phyloP scores from a whole-genome alignment of 306 rosid genomes.

The Cicer judaicum region DNA sequence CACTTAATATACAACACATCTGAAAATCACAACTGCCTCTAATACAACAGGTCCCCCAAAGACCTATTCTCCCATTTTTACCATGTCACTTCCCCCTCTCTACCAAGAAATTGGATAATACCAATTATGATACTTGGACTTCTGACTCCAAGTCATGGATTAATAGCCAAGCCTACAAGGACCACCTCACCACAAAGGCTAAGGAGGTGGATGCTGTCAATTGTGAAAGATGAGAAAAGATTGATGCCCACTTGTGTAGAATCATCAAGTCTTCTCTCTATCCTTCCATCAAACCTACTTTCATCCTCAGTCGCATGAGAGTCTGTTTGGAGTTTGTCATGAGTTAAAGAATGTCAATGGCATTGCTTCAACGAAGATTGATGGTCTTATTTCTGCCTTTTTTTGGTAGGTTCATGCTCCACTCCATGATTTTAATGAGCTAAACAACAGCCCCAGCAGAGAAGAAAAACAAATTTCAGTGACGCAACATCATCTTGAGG shows the following conservation, averaged over 20 bases:
- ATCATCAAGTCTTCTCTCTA: background rate
- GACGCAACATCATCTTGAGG: no score
- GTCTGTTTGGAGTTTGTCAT: no score
- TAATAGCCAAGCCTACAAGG: background rate
- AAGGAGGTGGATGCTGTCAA: background rate
- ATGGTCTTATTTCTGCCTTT: no score
- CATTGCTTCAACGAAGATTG: no score
- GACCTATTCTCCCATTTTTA: background rate
- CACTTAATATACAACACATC: no score
- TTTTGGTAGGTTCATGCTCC: no score
- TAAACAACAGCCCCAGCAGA: no score
- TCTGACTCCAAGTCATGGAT: background rate
- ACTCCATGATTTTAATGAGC: no score
- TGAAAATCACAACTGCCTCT: background rate
- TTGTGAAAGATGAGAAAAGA: background rate
- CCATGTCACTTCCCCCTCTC: background rate
- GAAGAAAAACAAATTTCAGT: no score
- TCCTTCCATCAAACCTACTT: background rate
- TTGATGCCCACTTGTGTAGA: background rate
- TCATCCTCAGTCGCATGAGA: background rate
- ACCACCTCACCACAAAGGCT: background rate
- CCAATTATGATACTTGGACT: background rate
- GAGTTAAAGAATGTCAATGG: no score
- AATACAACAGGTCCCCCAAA: background rate
- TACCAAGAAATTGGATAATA: background rate